Base-by-base conservation (phyloP, 768 basidiomycete genomes). In the Butyriboletus loyo region DNA sequence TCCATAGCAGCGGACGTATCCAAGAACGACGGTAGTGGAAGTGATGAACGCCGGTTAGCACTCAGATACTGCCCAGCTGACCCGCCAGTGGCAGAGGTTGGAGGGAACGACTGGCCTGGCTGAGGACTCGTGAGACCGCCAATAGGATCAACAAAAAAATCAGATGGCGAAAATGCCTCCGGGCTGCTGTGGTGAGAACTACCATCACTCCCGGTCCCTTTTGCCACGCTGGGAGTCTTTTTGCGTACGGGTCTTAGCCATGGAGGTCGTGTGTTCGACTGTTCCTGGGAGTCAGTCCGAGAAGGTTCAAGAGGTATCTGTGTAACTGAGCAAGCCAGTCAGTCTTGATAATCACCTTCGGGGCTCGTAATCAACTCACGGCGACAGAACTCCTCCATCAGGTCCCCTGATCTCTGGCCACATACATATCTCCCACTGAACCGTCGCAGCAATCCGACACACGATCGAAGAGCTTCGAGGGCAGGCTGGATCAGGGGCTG, bases 341-440 rank as follows among this genome's bases (percentile, higher is more conserved):
- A 58, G 63, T 27, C 48, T 50, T 40, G 28, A 46, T 40, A 28
- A 27, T 44, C 22, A 24, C 14, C 21, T 44, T 32, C 36, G 40
- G 28, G 27, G 24, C 8, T 28, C 17, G 21, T 50, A 37, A 54
- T 48, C n/a, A 15, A 75, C 75, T 69, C 56, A 87, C 92, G 71
- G 67, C 93, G 84, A 73, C 94, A 96, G 68, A 95, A 94, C 68
- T 96, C 94, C 65, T 96, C 93, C 80, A 97, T 87, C 38, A 96
- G 78, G 70, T 96, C 94, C 27, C 92, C 92, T 41, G 89, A 92
- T 46, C 94, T 77, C 38, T 92, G 81, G 2, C 93, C 93, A 65
- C 94, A 96, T 21, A 96, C 83, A 72, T 97, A 97, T 41, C 92
- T 81, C 56, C 89, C 90, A 59, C 91, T 93, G 71, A 97, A 97